A percentile compares a stretch with the other conserved stretches of the same genome.
These are phyloP conservation scores for Plantago rigida DNA, from an alignment of 305 asterid genomes.

Conservation along the genomic window DNA sequence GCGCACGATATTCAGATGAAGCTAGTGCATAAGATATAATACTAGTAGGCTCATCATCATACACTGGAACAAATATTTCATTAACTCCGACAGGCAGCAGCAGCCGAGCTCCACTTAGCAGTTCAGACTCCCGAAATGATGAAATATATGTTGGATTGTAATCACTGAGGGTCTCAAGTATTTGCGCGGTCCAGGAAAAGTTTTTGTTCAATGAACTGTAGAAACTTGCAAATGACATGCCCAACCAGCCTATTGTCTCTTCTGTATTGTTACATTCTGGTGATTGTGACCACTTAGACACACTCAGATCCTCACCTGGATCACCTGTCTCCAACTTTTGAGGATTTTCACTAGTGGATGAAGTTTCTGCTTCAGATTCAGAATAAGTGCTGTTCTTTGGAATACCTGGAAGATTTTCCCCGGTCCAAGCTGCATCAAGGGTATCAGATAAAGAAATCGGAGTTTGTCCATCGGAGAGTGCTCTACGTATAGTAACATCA, in stretches of 20 bases:
- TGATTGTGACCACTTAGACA: slow-evolving; percentile 33
- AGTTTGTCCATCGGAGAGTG: slow-evolving; percentile 58
- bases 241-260: slow-evolving; percentile 59
- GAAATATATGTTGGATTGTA: slow-evolving; percentile 65
- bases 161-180: slow-evolving; percentile 52
- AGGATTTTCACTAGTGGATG: slow-evolving; percentile 32
- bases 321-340: slow-evolving; percentile 47
- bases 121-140: slow-evolving; percentile 56
- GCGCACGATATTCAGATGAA: slow-evolving; percentile 50
- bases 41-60: slow-evolving; percentile 94
- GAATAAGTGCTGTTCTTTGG: slow-evolving; percentile 33
- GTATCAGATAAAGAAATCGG: slow-evolving; percentile 68
- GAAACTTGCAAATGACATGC: slow-evolving; percentile 62
- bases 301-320: slow-evolving; percentile 34
- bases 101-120: slow-evolving; percentile 61
- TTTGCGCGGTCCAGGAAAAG: slow-evolving; percentile 43
- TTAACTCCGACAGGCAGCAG: slow-evolving; percentile 63
- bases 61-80: slow-evolving; percentile 69
- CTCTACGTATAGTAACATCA: slow-evolving; percentile 37
- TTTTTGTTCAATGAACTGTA: slow-evolving; percentile 58
- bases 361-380: slow-evolving; percentile 38
- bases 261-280: slow-evolving; percentile 48
- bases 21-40: slow-evolving; percentile 67
- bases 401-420: slow-evolving; percentile 45
- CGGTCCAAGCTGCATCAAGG: slow-evolving; percentile 89